Percentiles rank a stretch among this genome's conserved stretches.
These are phyloP conservation scores for Mayamaea pseudoterrestris DNA, from an alignment of 108 stramenopile species.

Conservation along the genomic window DNA sequence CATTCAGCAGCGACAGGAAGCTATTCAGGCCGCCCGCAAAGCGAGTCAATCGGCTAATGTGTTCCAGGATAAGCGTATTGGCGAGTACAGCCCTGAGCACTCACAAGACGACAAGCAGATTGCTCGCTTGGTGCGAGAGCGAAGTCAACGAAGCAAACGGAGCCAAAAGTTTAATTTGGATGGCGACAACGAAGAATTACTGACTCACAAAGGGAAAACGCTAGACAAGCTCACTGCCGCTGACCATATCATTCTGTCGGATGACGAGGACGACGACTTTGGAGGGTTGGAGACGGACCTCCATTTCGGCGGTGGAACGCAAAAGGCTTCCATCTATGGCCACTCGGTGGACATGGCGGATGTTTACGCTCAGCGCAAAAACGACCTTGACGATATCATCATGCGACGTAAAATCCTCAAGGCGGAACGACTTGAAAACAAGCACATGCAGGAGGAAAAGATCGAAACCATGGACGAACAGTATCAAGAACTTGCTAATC, in stretches of 20 bases:
- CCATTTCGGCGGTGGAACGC: slow-evolving; percentile 82
- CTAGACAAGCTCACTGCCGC: slow-evolving; percentile 46
- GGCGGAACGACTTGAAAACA: slow-evolving; percentile 69
- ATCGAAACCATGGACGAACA: slow-evolving; percentile 81
- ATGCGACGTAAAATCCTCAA: slow-evolving; percentile 75
- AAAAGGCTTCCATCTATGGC: slow-evolving; percentile 41
- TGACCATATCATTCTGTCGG: slow-evolving; percentile 46
- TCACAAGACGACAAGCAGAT: slow-evolving; percentile 53
- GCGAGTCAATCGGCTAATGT: slow-evolving; percentile 45
- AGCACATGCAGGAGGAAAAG: slow-evolving; percentile 75
- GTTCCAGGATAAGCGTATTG: slow-evolving; percentile 73
- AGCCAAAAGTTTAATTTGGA: slow-evolving; percentile 41
- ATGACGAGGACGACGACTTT: slow-evolving; percentile 65
- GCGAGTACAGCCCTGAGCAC: slow-evolving; percentile 37
- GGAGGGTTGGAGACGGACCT: slow-evolving; percentile 69
- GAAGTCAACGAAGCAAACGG: slow-evolving; percentile 46
- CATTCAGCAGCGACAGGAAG: slow-evolving; percentile 21
- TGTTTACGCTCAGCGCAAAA: slow-evolving; percentile 59
- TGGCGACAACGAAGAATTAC: slow-evolving; percentile 26
- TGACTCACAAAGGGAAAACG: slow-evolving; percentile 82
- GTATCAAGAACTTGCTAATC: slow-evolving; percentile 64
- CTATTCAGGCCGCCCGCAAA: slow-evolving; percentile 17
- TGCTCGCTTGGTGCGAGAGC: slow-evolving; percentile 67
- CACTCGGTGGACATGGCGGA: slow-evolving; percentile 29
- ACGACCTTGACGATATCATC: slow-evolving; percentile 85